Base-by-base conservation (phyloP, 768 basidiomycete species). In the Chalciporus pseudorubinellus region DNA sequence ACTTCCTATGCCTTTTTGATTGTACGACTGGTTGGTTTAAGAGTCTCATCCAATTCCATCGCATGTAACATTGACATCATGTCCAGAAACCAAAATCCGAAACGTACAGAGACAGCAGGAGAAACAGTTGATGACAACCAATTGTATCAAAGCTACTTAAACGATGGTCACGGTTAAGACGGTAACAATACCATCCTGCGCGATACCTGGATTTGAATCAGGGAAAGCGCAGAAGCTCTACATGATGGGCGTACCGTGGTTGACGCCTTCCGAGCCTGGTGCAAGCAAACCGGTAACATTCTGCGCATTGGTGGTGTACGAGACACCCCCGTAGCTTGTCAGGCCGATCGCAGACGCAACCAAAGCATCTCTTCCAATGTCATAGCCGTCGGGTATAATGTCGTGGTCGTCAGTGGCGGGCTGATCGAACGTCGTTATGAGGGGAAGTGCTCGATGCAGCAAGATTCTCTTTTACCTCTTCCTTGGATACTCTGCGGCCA, bases 101-200 rank as follows among this genome's bases (percentile, higher is more conserved):
- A 9, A 26, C 9, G 26, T 26, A 5, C 29, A 31, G 29, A 1
- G 10, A 31, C 12, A 9, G 10, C 12, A 12, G 26, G 26, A 28
- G 26, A 28, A 28, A 28, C 26, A 29, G 3, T 7, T 24, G 24
- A 9, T 26, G 9, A 31, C 29, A 3, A 31, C 29, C 29, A 7
- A 3, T 31, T 11, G 13, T 31, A 19, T 21, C 1, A 21, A 41
- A 24, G 40, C 34, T 36, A 16, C 34, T 69, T 55, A 72, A 40
- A 67, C 39, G 26, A 80, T 76, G 3, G 68, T 76, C 18, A 84
- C 77, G 2, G 80, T 84, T 48, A 86, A 66, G 19, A 85, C 59
- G 1, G 75, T 75, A 14, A 80, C 77, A 29, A 77, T 71, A 39
- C 84, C 83, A 59, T 85, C 83, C 31, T 76, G 75, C 3, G 84